Base-by-base conservation (phyloP, 2,329 filamentous ascomycete genomes). In the Colletotrichum spinosum region DNA sequence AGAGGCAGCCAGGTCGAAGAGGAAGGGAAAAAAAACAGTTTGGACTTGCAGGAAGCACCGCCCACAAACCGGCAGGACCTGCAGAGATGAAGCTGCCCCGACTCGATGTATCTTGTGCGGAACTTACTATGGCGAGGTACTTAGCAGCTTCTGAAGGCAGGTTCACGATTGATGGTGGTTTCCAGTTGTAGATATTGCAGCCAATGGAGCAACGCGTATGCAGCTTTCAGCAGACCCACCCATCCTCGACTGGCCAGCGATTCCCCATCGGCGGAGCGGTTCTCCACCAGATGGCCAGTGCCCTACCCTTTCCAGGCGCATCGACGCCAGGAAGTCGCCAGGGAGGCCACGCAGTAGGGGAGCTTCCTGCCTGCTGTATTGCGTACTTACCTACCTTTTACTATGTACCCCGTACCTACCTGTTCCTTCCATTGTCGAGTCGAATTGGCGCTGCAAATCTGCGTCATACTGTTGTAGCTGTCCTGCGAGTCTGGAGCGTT, bases 281-380 rank as follows among this genome's bases (percentile, higher is more conserved):
- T n/a, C n/a, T 12, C 52, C 58, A 53, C 41, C 15, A 11, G 5
- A 9, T 65, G 62, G 62, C 17, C 58, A 37, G 52, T 56, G 62
- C 62, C 10, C 8, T 52, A 15, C 58, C 41, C 46, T 65, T 62
- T 38, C 46, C 57, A 56, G 61, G 56, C 56, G 56, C 61, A 60
- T 65, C 61, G 61, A 51, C 56, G 37, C 61, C 50, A 54, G 55
- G 61, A 65, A 55, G 55, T 44, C 45, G 37, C 55, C 41, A 60
- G 57, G 44, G 49, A 38, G 37, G 39, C 17, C 53, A 25, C 25
- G 48, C 50, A 25, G 50, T 34, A 33, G 50, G 9, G 11, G 34
- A 39, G 13, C 34, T 17, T 8, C 50, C 50, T 52, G 17, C 33
- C 17, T 17, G 17, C 17, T 17, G 17, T 25, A 25, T 4, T 25